A percentile compares a stretch with the other conserved stretches of the same genome.
phyloP scores from a whole-genome alignment of 1,139 yeast genomes.

The Hyphopichia fennica region DNA sequence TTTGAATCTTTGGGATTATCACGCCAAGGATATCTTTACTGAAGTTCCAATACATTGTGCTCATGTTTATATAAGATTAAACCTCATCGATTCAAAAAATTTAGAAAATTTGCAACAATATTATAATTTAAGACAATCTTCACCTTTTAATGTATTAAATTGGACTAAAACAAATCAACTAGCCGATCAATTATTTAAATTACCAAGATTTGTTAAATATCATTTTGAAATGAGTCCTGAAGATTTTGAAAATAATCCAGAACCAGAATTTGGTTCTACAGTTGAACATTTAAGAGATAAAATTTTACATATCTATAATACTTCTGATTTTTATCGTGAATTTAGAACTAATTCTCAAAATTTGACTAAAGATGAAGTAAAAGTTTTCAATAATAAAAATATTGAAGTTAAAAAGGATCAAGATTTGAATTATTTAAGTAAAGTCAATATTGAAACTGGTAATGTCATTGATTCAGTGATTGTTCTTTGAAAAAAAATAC shows the following conservation, averaged over 20 bases:
- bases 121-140: slow-evolving; percentile 26
- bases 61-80: slow-evolving; percentile 59
- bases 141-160: slow-evolving; percentile 26
- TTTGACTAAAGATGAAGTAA: slow-evolving; percentile 21
- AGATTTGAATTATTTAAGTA: slow-evolving; percentile 56
- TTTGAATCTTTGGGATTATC: slow-evolving; percentile 54
- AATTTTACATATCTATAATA: slow-evolving; percentile 51
- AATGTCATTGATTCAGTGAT: slow-evolving; percentile 53
- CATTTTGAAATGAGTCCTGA: slow-evolving; percentile 82
- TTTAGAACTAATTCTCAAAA: slow-evolving; percentile 15
- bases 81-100: slow-evolving; percentile 29
- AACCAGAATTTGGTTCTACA: slow-evolving; percentile 72
- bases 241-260: slow-evolving; percentile 58
- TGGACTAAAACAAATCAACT: slow-evolving; percentile 30
- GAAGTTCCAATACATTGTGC: slow-evolving; percentile 80
- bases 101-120: slow-evolving; percentile 21
- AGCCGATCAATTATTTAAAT: slow-evolving; percentile 20
- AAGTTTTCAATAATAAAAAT: slow-evolving; percentile 29
- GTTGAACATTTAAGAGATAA: slow-evolving; percentile 60
- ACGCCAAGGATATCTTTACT: slow-evolving; percentile 64
- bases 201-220: slow-evolving; percentile 48
- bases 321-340: slow-evolving; percentile 44
- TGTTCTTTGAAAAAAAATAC: background rate
- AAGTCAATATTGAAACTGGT: slow-evolving; percentile 68
- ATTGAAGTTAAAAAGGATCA: slow-evolving; percentile 22